Percentiles rank a stretch among this genome's conserved stretches.
Conservation (phyloP, 495 filamentous ascomycete species). For the Glutinoglossum americanum region DNA sequence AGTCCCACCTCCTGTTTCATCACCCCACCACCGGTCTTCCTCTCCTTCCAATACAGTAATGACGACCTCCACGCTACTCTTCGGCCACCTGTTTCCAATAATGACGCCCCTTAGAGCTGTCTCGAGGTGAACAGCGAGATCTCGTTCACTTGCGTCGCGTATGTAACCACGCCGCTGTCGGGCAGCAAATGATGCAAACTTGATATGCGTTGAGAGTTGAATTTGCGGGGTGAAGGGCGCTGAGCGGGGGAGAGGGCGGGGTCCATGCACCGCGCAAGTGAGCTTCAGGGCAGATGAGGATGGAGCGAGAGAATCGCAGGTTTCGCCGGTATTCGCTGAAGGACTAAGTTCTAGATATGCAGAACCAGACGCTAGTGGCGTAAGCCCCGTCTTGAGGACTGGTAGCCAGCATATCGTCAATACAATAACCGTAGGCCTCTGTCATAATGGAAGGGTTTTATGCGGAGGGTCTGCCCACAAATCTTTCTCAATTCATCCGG, state of each 20-base stretch:
- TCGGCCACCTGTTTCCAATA: constrained; percentile 86
- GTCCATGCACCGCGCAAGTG: constrained; percentile 79
- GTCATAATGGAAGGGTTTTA: too few species aligned
- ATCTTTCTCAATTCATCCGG: constrained; percentile 56
- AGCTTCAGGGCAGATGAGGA: constrained; percentile 56
- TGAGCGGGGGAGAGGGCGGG: constrained; percentile 71
- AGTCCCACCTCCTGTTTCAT: constrained; percentile 17
- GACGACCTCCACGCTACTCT: constrained; percentile 82
- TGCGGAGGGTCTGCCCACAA: constrained; percentile 33
- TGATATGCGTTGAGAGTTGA: constrained; percentile 75
- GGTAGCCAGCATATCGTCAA: not conserved
- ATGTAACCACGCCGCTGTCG: constrained; percentile 65
- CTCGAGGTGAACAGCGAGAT: constrained; percentile 78
- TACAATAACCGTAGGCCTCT: not conserved
- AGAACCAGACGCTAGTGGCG: constrained; percentile 82
- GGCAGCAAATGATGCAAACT: constrained; percentile 87
- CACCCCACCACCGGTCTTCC: constrained; percentile 41
- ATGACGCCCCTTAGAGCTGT: constrained; percentile 74
- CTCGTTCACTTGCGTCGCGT: constrained; percentile 66
- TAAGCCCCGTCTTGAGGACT: constrained; percentile 84
- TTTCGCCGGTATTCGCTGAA: constrained; percentile 24
- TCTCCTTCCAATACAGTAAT: constrained; percentile 87
- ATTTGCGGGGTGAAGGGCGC: constrained; percentile 78
- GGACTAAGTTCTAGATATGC: constrained; percentile 77
- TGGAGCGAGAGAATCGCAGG: constrained; percentile 15